These are phyloP conservation scores for Teratosphaeria destructans DNA, from an alignment of 2,329 filamentous ascomycete genomes.

Conservation along the genomic window DNA sequence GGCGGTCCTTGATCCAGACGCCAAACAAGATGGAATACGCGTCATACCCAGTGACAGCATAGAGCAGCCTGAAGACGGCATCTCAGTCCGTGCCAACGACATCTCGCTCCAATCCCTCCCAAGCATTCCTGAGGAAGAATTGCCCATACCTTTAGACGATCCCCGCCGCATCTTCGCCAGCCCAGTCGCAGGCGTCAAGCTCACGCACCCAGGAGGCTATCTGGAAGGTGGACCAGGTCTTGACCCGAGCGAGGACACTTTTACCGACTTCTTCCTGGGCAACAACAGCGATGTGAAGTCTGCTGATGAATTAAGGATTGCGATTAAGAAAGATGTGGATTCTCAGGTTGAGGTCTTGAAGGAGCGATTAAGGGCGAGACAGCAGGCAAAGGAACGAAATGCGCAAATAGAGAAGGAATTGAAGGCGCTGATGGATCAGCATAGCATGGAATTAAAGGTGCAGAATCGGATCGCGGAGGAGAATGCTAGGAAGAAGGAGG, in stretches of 20 bases:
- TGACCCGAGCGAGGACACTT: constrained; percentile 27
- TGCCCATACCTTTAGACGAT: constrained; percentile 35
- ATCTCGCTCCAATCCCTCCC: constrained; percentile 18
- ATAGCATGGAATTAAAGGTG: constrained; percentile 36
- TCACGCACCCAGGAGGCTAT: constrained; percentile 38
- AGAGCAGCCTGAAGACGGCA: constrained; percentile 17
- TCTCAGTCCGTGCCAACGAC: constrained; percentile 19
- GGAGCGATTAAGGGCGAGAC: constrained; percentile 24
- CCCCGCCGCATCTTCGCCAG: constrained; percentile 32
- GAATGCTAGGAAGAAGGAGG: constrained; percentile 26
- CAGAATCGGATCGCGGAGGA: constrained; percentile 32
- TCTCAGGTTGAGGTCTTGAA: constrained; percentile 19
- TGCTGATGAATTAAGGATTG: constrained; percentile 24
- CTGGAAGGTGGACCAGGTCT: constrained; percentile 38
- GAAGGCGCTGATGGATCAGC: constrained; percentile 32
- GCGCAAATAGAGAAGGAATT: constrained; percentile 33
- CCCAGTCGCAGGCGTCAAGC: constrained; percentile 32
- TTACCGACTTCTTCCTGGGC: constrained; percentile 31
- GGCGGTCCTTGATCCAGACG: constrained; percentile 25
- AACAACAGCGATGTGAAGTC: constrained; percentile 26
- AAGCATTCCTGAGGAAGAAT: constrained; percentile 19
- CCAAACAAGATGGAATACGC: constrained; percentile 16
- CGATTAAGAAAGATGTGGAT: constrained; percentile 23
- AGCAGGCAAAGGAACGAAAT: constrained; percentile 31
- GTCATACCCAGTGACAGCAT: constrained; percentile 16